These are phyloP conservation scores for Vicia faba DNA, from an alignment of 306 rosid genomes.

Conservation along the genomic window DNA sequence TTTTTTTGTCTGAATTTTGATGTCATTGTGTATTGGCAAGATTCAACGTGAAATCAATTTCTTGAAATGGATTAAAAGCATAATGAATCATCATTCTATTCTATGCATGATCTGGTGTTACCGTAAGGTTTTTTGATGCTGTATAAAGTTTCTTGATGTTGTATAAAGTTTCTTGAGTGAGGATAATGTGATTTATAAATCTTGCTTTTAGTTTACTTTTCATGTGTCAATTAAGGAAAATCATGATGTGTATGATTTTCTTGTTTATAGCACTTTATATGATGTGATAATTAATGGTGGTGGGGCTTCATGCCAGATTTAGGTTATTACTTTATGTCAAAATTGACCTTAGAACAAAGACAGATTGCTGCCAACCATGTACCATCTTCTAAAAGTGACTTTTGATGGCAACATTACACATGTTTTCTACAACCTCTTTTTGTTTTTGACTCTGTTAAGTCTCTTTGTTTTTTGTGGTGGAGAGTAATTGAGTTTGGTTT, in stretches of 20 bases:
- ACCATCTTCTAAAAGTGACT: constrained; percentile 16
- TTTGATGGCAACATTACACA: constrained; percentile 27
- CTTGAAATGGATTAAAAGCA: too few relatives aligned
- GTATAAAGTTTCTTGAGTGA: too few relatives aligned
- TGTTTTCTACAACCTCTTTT: background rate
- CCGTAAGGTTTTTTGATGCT: background rate
- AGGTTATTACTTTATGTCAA: constrained; percentile 16
- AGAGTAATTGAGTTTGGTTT: constrained; percentile 32
- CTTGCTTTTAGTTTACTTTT: background rate
- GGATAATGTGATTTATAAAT: too few relatives aligned
- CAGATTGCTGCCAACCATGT: constrained; percentile 29
- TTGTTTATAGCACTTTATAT: background rate
- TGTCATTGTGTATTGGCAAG: constrained; percentile 11
- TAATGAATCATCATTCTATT: constrained; percentile 1
- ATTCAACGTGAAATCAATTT: background rate
- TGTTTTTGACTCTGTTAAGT: background rate
- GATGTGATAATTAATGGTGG: constrained; percentile 24
- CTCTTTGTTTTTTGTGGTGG: constrained; percentile 24
- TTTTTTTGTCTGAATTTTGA: background rate
- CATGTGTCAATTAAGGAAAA: constrained; percentile 6
- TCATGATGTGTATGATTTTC: background rate
- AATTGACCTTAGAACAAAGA: constrained; percentile 22
- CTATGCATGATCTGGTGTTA: background rate
- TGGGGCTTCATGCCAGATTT: constrained; percentile 15
- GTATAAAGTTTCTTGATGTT: too few relatives aligned